Evolutionary conservation across 2,329 filamentous ascomycete species (phyloP).

Genomic region (Triangularia setosa): DNA sequence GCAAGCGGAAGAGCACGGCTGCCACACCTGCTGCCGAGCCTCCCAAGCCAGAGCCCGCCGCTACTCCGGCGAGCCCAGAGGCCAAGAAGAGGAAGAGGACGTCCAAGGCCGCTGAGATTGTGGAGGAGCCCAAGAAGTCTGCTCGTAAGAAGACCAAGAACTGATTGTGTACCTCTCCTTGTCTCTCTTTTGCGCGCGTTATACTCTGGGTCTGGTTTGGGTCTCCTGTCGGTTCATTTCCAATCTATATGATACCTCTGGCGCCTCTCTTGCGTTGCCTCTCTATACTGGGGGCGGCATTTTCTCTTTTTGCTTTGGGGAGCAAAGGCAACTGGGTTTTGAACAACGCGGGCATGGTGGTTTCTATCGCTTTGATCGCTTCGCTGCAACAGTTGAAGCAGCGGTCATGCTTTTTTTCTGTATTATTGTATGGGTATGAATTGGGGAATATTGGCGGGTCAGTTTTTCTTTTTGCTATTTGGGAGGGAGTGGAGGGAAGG

Average conservation of each 20-base stretch:
- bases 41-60: constrained; percentile 37
- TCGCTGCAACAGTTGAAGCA: not conserved
- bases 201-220: constrained; percentile 22
- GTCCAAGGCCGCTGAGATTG: constrained; percentile 52
- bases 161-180: constrained; percentile 26
- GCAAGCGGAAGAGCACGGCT: constrained; percentile 51
- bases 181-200: constrained; percentile 20
- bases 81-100: constrained; percentile 58
- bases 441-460: constrained; percentile 9
- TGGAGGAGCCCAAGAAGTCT: constrained; percentile 58
- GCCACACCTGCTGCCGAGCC: constrained; percentile 42
- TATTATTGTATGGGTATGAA: constrained; percentile 11
- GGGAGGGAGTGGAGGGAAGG: constrained; percentile 6
- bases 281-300: constrained; percentile 5
- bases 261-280: constrained; percentile 13
- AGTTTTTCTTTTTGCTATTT: not conserved
- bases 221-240: constrained; percentile 30
- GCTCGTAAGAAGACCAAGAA: constrained; percentile 55
- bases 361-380: not conserved
- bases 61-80: constrained; percentile 51
- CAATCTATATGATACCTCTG: constrained; percentile 31
- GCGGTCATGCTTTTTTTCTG: constrained; percentile 7
- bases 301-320: not conserved
- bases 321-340: not conserved
- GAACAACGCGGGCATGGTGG: not conserved